These are phyloP conservation scores for Panicum hallii DNA, from an alignment of 202 grass and related monocot species.

Conservation along the genomic window DNA sequence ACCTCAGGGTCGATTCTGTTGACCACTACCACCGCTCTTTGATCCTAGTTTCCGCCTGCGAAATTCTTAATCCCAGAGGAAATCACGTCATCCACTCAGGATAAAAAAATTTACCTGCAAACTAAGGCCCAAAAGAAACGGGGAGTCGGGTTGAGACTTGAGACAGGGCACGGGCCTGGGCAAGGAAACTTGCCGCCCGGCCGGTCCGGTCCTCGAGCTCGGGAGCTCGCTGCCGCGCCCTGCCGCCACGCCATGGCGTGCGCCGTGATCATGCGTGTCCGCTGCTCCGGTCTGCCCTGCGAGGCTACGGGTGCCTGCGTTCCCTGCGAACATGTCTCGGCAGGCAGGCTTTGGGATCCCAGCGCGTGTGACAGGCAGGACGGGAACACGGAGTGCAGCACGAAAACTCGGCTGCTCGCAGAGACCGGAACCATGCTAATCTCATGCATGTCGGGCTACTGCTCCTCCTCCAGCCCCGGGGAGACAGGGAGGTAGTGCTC, in stretches of 20 bases:
- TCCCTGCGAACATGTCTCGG: conserved; percentile 8
- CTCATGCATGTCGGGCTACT: conserved; percentile 52
- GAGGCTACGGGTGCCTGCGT: conserved; percentile 18
- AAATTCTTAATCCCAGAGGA: not conserved
- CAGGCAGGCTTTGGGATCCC: conserved; percentile 1
- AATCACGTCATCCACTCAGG: not conserved
- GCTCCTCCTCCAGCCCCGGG: conserved; percentile 22
- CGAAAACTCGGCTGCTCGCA: conserved; percentile 28
- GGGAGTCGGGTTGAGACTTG: not conserved
- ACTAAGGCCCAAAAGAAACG: not conserved
- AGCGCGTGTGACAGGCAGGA: not conserved
- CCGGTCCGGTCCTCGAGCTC: conserved; percentile 18
- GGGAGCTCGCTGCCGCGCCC: conserved; percentile 19
- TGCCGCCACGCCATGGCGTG: conserved; percentile 23
- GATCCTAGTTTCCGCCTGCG: not conserved
- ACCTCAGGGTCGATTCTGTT: conserved; percentile 31
- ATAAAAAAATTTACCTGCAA: not conserved
- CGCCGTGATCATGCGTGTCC: conserved; percentile 44
- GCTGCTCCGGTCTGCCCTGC: conserved; percentile 30
- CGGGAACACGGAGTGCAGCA: conserved; percentile 38
- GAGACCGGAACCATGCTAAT: conserved; percentile 46
- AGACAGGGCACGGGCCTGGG: not conserved
- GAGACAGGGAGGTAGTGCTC: not conserved
- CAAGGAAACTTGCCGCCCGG: conserved; percentile 7
- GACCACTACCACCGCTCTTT: conserved; percentile 6